Evolutionary conservation across 495 filamentous ascomycete genomes (phyloP).

Genomic region (Neurospora pannonica): DNA sequence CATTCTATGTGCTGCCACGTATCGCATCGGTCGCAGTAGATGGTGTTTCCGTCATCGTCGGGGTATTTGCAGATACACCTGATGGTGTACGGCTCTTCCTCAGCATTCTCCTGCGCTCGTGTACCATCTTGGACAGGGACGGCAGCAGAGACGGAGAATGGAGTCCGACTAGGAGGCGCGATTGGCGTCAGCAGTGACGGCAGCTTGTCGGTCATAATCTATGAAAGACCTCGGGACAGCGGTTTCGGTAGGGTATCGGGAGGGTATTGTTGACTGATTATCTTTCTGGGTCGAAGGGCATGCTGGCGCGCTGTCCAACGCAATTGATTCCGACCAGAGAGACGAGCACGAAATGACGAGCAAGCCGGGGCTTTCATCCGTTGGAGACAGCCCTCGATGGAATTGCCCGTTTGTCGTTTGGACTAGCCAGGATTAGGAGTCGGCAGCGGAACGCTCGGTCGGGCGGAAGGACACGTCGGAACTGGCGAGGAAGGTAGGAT

Average conservation of each 20-base stretch:
- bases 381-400: not conserved
- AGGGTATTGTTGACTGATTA: constrained; percentile 34
- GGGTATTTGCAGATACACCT: constrained; percentile 90
- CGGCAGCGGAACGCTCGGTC: not conserved
- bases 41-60: constrained; percentile 96
- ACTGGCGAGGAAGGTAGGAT: not conserved
- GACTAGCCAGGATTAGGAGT: not conserved
- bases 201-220: constrained; percentile 93
- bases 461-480: constrained; percentile 10
- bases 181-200: constrained; percentile 50
- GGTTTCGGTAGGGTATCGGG: constrained; percentile 31
- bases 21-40: constrained; percentile 90
- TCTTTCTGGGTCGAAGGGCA: constrained; percentile 46
- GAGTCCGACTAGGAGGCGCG: constrained; percentile 42
- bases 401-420: not conserved
- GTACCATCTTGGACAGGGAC: constrained; percentile 45
- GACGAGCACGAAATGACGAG: constrained; percentile 10
- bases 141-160: constrained; percentile 41
- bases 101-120: constrained; percentile 44
- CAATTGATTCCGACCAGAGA: constrained; percentile 15
- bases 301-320: constrained; percentile 42
- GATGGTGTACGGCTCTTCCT: constrained; percentile 91
- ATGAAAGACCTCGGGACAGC: constrained; percentile 50
- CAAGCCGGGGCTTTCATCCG: constrained; percentile 20
- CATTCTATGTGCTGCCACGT: constrained; percentile 98